Conservation (phyloP, 768 basidiomycete genomes). For the Cystobasidium ongulense region DNA sequence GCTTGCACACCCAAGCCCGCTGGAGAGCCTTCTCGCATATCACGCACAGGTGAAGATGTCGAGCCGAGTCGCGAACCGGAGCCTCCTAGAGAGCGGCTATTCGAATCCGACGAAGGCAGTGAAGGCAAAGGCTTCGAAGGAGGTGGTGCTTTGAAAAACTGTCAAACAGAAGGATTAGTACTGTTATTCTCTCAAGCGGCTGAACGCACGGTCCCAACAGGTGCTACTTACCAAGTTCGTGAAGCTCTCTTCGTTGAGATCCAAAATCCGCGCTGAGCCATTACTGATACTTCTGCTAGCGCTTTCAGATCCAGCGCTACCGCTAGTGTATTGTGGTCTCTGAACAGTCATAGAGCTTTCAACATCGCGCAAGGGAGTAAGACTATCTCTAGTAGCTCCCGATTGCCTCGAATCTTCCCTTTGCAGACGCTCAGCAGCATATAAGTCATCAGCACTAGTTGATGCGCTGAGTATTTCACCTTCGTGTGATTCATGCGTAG, state of each 20-base stretch:
- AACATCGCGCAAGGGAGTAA: background rate
- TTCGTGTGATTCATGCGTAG: constrained; percentile 5
- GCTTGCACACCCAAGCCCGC: background rate
- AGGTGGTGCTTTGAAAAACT: constrained; percentile 21
- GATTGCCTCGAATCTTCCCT: background rate
- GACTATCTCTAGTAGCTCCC: background rate
- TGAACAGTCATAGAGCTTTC: background rate
- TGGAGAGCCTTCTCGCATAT: background rate
- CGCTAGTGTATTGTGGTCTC: background rate
- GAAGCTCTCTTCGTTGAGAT: constrained; percentile 22
- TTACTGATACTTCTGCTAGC: background rate
- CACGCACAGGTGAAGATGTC: background rate
- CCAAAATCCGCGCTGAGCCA: constrained; percentile 15
- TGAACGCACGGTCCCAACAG: background rate
- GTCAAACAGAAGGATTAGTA: background rate
- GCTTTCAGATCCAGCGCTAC: background rate
- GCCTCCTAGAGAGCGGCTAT: background rate
- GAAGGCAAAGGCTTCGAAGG: constrained; percentile 19
- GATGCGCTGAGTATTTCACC: constrained; percentile 19
- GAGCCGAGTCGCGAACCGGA: background rate
- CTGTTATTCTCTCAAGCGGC: background rate
- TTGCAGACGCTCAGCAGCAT: background rate
- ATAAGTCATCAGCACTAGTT: background rate
- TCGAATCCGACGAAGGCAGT: background rate
- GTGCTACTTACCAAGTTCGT: constrained; percentile 3